A percentile compares a stretch with the other conserved stretches of the same genome.
Evolutionary conservation across 73 alveolate genomes (phyloP).

Genomic region (Effrenium voratum): DNA sequence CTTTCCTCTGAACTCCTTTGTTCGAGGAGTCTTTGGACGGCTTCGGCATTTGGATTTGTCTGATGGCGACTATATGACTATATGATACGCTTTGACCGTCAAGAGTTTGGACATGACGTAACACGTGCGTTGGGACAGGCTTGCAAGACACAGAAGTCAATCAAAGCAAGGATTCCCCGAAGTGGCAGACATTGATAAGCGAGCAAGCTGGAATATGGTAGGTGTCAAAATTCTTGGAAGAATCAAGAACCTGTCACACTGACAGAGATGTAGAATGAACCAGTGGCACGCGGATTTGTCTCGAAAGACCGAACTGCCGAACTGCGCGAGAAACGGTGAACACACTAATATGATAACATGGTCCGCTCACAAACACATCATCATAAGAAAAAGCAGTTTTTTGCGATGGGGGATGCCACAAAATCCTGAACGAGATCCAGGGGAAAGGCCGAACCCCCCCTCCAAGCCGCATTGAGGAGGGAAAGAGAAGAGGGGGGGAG

Average conservation of each 20-base stretch:
- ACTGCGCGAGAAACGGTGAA: background rate
- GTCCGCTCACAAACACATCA: background rate
- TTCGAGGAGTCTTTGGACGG: conserved; percentile 22
- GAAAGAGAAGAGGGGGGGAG: background rate
- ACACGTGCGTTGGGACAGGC: conserved; percentile 19
- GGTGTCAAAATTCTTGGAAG: background rate
- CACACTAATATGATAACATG: background rate
- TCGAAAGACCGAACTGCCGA: no score
- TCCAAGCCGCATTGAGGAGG: background rate
- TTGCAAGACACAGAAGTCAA: background rate
- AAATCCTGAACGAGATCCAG: no score
- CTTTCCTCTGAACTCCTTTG: conserved; percentile 14
- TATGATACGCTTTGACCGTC: background rate
- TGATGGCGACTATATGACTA: background rate
- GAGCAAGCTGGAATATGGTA: no score
- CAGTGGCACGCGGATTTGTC: no score
- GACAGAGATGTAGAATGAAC: background rate
- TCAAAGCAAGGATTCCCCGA: background rate
- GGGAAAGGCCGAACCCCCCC: no score
- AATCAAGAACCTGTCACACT: background rate
- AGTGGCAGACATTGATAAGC: no score
- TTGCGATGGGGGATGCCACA: no score
- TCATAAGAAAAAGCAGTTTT: no score
- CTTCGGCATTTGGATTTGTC: conserved; percentile 2
- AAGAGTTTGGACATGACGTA: background rate